These are phyloP conservation scores for Fusarium pseudonygamai DNA, from an alignment of 2,329 filamentous ascomycete genomes.

Conservation along the genomic window DNA sequence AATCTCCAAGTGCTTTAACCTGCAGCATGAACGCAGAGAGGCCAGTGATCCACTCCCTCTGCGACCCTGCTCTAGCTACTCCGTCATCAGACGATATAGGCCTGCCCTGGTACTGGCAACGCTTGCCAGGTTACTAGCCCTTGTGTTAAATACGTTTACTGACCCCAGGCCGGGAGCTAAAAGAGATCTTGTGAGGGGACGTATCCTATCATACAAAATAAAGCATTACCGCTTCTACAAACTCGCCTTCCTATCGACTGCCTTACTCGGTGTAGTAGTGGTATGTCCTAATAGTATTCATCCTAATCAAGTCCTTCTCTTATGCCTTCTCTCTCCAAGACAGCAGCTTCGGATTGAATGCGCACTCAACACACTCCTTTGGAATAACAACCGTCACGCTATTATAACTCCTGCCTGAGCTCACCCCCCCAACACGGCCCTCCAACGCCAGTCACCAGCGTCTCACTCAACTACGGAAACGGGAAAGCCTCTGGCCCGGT, in stretches of 20 bases:
- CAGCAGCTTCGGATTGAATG: conserved; percentile 28
- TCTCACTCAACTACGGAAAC: conserved; percentile 42
- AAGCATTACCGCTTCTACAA: conserved; percentile 34
- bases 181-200: conserved; percentile 39
- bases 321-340: conserved; percentile 23
- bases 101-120: conserved; percentile 39
- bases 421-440: conserved; percentile 38
- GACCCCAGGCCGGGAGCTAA: conserved; percentile 43
- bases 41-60: conserved; percentile 42
- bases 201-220: conserved; percentile 42
- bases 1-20: conserved; percentile 44
- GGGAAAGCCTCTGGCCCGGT: conserved; percentile 41
- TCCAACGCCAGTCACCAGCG: conserved; percentile 37
- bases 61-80: conserved; percentile 41
- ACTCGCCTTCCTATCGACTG: conserved; percentile 32
- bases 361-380: conserved; percentile 40
- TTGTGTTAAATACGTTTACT: conserved; percentile 44
- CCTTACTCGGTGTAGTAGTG: conserved; percentile 14
- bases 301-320: conserved; percentile 34
- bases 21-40: conserved; percentile 44
- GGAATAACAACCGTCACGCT: conserved; percentile 35
- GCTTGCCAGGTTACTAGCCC: conserved; percentile 40
- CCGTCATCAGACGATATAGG: conserved; percentile 46
- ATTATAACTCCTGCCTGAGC: conserved; percentile 32
- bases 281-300: conserved; percentile 19